Evolutionary conservation across 352 stramenopile genomes (phyloP), one percentile per base, ranked within the genome.

Genomic region (Globisporangium paroecandrum): DNA sequence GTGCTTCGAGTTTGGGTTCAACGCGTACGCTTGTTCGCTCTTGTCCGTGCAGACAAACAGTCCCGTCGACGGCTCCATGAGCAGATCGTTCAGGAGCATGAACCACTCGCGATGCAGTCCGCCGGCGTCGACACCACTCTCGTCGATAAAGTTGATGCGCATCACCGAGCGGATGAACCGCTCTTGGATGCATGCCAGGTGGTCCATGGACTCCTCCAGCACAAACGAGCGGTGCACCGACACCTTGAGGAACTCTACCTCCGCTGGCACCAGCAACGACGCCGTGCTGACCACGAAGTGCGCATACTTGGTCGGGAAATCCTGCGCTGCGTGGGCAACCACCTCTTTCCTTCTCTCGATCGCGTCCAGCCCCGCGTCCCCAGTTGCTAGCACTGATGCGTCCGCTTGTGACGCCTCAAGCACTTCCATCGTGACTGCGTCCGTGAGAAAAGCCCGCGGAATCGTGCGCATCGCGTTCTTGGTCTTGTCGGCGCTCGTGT

Each of bases 71-170:
- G 77, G 72, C 9, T 85, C 57, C 36, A 82, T 75, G 27, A 94
- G 67, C 43, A 81, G 54, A 15, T 91, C 75, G 27, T 84, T 86
- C 51, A 96, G 63, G 38, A 97, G 76, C 73, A 86, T 82, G 72
- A 96, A 91, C 91, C 91, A 99, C 84, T 99, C 98, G 24, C 91
- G 83, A 36, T 96, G 85, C 12, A 97, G 69, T 15, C 88, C 91
- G 2, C 91, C 91, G 25, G 90, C 91, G 75, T 97, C 91, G 32
- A 96, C 77, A 22, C 85, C 91, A 15, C 70, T 85, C 61, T 97
- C 91, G 58, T 92, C 86, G 29, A 94, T 60, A 58, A 97, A 97
- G 47, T 93, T 89, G 64, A 96, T 90, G n/a, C 89, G 81, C 74
- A 94, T 89, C 29, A 86, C 84, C 1, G 86, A 89, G 4, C 79